Evolutionary conservation across 2,329 filamentous ascomycete genomes (phyloP).

Genomic region (Sporothrix sp.): DNA sequence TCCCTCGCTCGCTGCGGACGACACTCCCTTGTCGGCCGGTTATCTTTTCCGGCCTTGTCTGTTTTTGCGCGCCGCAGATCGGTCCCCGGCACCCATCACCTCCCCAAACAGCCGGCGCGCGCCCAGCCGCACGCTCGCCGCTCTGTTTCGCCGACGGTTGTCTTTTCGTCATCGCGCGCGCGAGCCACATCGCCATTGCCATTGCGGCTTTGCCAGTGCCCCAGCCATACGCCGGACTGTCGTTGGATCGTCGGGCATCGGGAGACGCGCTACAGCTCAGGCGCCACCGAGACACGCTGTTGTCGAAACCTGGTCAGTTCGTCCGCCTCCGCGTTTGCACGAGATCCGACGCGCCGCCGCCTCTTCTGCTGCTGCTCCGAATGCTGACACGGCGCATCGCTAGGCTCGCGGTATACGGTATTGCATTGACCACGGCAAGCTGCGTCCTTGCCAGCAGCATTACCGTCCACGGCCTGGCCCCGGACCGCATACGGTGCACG

Average conservation of each 20-base stretch:
- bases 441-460: not conserved
- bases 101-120: not conserved
- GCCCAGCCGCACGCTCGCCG: not conserved
- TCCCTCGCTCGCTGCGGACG: not conserved
- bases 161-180: not conserved
- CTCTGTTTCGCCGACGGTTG: not conserved
- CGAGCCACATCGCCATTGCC: not conserved
- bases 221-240: not conserved
- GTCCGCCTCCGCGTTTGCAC: no score
- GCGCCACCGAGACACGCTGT: no score
- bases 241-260: no score
- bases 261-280: no score
- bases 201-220: not conserved
- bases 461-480: no score
- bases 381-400: no score
- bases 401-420: no score
- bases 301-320: not conserved
- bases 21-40: not conserved
- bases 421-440: not conserved
- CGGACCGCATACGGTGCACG: not conserved
- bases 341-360: no score
- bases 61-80: not conserved
- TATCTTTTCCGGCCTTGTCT: not conserved
- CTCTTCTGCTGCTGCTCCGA: no score
- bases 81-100: not conserved